Evolutionary conservation across 2,329 filamentous ascomycete species (phyloP).

Genomic region (Calonectria henricotiae): DNA sequence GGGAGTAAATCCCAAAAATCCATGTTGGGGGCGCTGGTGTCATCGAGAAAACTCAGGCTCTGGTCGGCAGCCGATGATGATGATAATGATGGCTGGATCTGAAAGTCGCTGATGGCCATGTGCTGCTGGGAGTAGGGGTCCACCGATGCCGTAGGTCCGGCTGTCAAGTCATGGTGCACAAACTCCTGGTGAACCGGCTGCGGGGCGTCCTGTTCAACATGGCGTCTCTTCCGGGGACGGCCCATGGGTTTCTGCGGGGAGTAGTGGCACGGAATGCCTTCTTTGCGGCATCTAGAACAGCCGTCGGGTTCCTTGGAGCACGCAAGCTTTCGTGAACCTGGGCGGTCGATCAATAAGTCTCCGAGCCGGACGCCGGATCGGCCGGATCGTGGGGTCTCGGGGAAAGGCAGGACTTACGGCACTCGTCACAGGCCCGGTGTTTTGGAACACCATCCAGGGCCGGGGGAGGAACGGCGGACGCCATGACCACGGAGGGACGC

Average conservation of each 20-base stretch:
- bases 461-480: conserved; percentile 38
- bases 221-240: conserved; percentile 73
- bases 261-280: conserved; percentile 74
- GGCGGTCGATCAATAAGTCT: conserved; percentile 50
- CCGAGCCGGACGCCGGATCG: conserved; percentile 42
- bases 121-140: conserved; percentile 10
- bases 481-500: conserved; percentile 41
- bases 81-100: conserved; percentile 26
- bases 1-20: conserved; percentile 61
- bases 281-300: conserved; percentile 73
- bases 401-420: conserved; percentile 67
- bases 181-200: conserved; percentile 27
- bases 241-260: conserved; percentile 79
- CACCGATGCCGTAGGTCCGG: background rate
- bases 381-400: conserved; percentile 24
- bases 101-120: conserved; percentile 19
- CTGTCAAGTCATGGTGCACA: conserved; percentile 28
- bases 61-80: conserved; percentile 49
- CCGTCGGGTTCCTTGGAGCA: conserved; percentile 76
- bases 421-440: conserved; percentile 78
- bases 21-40: conserved; percentile 50
- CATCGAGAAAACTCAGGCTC: conserved; percentile 58
- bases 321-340: conserved; percentile 76
- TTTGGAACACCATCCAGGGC: conserved; percentile 59
- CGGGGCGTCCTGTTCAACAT: conserved; percentile 56